Base-by-base conservation (phyloP, 1,284 basidiomycete species). In the Moesziomyces sp. region DNA sequence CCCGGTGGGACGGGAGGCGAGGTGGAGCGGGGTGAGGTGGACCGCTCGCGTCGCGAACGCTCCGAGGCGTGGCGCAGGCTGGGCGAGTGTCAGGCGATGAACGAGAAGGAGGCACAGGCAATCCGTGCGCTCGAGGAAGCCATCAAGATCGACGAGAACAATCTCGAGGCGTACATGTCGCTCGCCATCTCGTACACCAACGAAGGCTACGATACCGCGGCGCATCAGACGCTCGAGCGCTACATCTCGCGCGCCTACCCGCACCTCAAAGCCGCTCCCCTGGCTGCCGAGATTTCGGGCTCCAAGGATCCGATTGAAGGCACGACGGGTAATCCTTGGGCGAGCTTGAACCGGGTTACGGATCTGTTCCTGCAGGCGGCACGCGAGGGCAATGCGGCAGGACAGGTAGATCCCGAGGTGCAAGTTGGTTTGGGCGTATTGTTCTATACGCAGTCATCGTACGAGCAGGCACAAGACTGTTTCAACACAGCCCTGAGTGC, bases 121-220 rank as follows among this genome's bases (percentile, higher is more conserved):
- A 86, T 88, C 55, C 80, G 85, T 11, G 88, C 88, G 11, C 86
- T 88, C 52, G 87, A 88, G 88, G 75, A 82, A 60, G 80, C 82
- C 24, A 75, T 84, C 62, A 70, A 91, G 60, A 90, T 96, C 85
- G 89, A 92, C 66, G 87, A 89, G 55, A 90, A 90, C 89, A 63
- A 93, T 91, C 5, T 87, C 92, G 44, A 87, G 54, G 81, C 74
- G 0, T 77, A 52, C 43, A 58, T 67, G 77, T 77, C 81, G 23
- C 88, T 99, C 19, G 95, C 97, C 3, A 96, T 98, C 74, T 94
- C 93, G 5, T 99, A 94, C 85, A 97, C 95, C 49, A 99, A 99
- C 83, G 97, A 99, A 86, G 90, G 90, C 0, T 92, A 91, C 81
- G 96, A 99, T 79, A 88, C 91, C 8, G 94, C 91, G 2, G 92